A percentile compares a stretch with the other conserved stretches of the same genome.
phyloP scores from a whole-genome alignment of 176 grass and related monocot genomes.

The Musa troglodytarum region DNA sequence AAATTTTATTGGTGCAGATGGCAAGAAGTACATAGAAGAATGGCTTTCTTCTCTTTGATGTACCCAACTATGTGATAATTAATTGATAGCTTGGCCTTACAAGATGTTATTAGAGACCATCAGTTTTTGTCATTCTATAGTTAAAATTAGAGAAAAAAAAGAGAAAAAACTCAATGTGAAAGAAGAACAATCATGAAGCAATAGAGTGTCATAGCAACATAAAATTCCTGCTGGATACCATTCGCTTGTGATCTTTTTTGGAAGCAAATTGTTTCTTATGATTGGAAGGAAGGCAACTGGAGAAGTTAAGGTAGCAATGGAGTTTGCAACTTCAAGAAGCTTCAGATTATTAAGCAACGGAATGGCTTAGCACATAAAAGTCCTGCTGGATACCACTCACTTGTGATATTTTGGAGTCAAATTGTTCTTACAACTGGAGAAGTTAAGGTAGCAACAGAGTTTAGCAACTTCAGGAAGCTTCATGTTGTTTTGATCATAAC shows the following conservation, averaged over 20 bases:
- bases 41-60: conserved; percentile 6
- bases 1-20: conserved; percentile 11
- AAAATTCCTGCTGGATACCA: neutral
- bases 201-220: neutral
- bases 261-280: too few relatives aligned
- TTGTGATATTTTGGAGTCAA: too few relatives aligned
- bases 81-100: neutral
- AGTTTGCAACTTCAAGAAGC: too few relatives aligned
- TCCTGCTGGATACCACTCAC: neutral
- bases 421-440: too few relatives aligned
- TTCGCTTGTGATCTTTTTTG: neutral
- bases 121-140: neutral
- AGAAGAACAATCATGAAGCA: neutral
- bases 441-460: too few relatives aligned
- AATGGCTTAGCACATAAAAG: neutral
- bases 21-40: conserved; percentile 15
- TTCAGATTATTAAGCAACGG: neutral
- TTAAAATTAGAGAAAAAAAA: neutral
- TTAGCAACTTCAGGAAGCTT: too few relatives aligned
- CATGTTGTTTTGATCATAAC: neutral
- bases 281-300: too few relatives aligned
- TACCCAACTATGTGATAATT: neutral
- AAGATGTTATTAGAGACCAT: neutral
- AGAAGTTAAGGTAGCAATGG: too few relatives aligned
- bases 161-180: neutral